These are phyloP conservation scores for Boeremia lycopersici DNA, from an alignment of 2,329 filamentous ascomycete genomes.

Conservation along the genomic window DNA sequence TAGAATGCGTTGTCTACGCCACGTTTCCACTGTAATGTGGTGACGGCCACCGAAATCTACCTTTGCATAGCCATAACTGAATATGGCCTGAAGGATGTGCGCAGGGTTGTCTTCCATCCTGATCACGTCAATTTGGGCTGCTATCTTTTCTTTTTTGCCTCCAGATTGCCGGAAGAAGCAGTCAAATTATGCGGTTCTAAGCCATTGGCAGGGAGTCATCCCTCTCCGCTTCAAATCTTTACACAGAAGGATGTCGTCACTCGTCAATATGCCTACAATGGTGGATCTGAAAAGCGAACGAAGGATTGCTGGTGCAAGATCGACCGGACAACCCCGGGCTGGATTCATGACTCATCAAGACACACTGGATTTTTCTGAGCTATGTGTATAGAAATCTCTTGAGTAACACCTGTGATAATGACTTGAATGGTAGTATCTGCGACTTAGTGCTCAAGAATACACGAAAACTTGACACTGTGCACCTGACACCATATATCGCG, in stretches of 20 bases:
- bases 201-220: not conserved
- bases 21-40: not conserved
- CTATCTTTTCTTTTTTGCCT: slow-evolving; percentile 8
- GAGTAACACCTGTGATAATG: not conserved
- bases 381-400: not conserved
- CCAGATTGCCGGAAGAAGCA: not conserved
- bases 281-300: not conserved
- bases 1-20: slow-evolving; percentile 5
- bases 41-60: slow-evolving; percentile 2
- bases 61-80: not conserved
- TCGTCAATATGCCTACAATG: not conserved
- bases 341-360: not conserved
- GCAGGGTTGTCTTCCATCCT: slow-evolving; percentile 1
- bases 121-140: not conserved
- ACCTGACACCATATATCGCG: no score
- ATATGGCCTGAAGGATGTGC: slow-evolving; percentile 4
- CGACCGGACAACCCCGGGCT: slow-evolving; percentile 3
- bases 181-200: not conserved
- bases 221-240: not conserved
- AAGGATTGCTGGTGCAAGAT: slow-evolving; percentile 4
- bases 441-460: no score
- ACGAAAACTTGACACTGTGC: no score
- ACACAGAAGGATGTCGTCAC: not conserved
- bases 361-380: not conserved
- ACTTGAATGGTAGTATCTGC: not conserved